Base-by-base conservation (phyloP, 1,139 yeast genomes). In the Nakaseomyces nivariensis region DNA sequence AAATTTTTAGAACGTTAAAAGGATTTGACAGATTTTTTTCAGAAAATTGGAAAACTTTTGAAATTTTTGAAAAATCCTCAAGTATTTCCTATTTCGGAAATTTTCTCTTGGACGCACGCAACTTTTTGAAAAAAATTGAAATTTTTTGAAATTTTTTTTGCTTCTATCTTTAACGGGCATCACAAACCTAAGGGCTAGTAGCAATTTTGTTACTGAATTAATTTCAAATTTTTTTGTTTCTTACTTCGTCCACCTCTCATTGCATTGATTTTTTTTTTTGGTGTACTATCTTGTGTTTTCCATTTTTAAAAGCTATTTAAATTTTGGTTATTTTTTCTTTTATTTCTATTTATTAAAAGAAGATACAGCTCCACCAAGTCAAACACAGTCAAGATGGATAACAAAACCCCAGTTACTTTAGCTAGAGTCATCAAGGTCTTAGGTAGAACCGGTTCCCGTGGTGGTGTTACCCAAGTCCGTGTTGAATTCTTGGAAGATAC, bases 401-500 rank as follows among this genome's bases (percentile, higher is more conserved):
- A 88, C 72, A 85, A 85, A 77, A 83, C 92, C 76, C 96, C 96
- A 75, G 97, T 90, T 72, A 92, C 96, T 79, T 87, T 92, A 78
- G 98, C 97, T 75, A 90, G 89, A 82, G 97, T 92, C 74, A 89
- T 87, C 79, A 92, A 92, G 82, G 97, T 92, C 76, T 84, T 92
- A 77, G 97, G 97, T 75, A 89, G 97, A 81, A 90, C 97, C 83
- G 97, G 97, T 74, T 90, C 97, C 74, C 90, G 97, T 82, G 98
- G 98, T 85, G 97, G 97, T 85, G 98, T 92, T 78, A 92, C 97
- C 77, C 98, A 92, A 79, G 97, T 92, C 75, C 90, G 98, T 79
- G 97, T 92, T 71, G 97, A 92, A 78, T 92, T 92, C 85, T 82
- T 92, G 75, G 97, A 90, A 76, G 97, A 92, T 75, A 79, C 95